Percentiles rank a stretch among this genome's conserved stretches.
Conservation (phyloP, 1,139 yeast species). For the Yamadazyma mexicana region DNA sequence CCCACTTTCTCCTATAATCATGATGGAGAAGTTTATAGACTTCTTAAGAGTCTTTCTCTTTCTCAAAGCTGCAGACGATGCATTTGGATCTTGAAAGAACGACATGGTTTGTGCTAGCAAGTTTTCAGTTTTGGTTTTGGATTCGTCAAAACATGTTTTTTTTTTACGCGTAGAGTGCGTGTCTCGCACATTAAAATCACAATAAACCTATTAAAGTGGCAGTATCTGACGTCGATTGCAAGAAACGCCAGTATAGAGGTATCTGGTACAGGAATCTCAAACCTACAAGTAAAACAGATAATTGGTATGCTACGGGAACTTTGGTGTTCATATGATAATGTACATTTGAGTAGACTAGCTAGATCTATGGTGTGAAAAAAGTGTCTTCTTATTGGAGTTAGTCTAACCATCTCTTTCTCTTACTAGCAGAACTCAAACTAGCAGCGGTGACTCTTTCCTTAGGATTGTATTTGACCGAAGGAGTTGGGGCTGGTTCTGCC, state of each 20-base stretch:
- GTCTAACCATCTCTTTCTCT: constrained; percentile 38
- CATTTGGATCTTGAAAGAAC: constrained; percentile 18
- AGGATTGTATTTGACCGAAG: constrained; percentile 50
- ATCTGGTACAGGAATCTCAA: too few relatives aligned
- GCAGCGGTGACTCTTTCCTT: constrained; percentile 41
- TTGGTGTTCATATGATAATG: background rate
- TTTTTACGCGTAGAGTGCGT: background rate
- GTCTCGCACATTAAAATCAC: background rate
- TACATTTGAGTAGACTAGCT: background rate
- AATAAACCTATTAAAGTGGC: too few relatives aligned
- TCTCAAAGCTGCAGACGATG: constrained; percentile 44
- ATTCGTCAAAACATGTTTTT: constrained; percentile 2
- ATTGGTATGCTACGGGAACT: too few relatives aligned
- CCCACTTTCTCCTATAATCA: constrained; percentile 63
- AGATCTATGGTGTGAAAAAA: background rate
- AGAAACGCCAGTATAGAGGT: too few relatives aligned
- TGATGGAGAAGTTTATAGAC: constrained; percentile 53
- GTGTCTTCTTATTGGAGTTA: constrained; percentile 3
- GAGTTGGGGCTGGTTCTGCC: constrained; percentile 69
- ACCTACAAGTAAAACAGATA: too few relatives aligned
- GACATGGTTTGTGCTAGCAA: constrained; percentile 9
- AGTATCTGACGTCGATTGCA: too few relatives aligned
- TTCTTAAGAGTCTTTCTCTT: constrained; percentile 58
- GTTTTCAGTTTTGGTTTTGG: background rate
- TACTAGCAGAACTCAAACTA: constrained; percentile 35